Evolutionary conservation across 495 filamentous ascomycete genomes (phyloP).

Genomic region (Glarea lozoyensis): DNA sequence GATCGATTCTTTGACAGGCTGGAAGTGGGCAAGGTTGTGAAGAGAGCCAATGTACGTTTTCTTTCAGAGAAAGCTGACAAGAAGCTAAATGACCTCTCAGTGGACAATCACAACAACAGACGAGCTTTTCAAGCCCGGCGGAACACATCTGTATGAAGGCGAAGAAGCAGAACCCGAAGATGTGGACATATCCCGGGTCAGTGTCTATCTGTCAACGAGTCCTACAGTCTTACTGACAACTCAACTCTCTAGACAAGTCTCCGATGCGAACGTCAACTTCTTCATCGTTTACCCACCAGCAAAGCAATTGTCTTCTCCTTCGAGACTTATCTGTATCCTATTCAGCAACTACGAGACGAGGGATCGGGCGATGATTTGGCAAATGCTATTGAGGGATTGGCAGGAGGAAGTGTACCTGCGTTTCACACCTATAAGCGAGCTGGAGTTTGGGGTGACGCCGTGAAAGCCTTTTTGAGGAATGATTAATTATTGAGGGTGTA

Average conservation of each 20-base stretch:
- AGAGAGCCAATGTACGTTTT: slow-evolving; percentile 41
- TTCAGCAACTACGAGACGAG: slow-evolving; percentile 60
- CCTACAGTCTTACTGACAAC: slow-evolving; percentile 1
- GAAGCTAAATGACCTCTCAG: slow-evolving; percentile 19
- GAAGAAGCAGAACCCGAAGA: slow-evolving; percentile 32
- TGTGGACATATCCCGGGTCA: slow-evolving; percentile 8
- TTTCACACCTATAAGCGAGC: slow-evolving; percentile 64
- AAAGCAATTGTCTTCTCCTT: slow-evolving; percentile 65
- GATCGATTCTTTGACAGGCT: slow-evolving; percentile 62
- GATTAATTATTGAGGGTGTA: too few relatives aligned
- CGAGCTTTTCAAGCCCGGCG: slow-evolving; percentile 44
- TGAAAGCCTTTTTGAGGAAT: slow-evolving; percentile 48
- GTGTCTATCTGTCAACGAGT: neutral
- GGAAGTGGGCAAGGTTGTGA: slow-evolving; percentile 44
- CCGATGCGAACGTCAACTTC: slow-evolving; percentile 67
- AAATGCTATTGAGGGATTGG: slow-evolving; percentile 63
- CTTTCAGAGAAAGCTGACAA: too few relatives aligned
- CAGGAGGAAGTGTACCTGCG: slow-evolving; percentile 53
- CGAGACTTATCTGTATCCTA: slow-evolving; percentile 69
- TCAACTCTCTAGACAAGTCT: slow-evolving; percentile 36
- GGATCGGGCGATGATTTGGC: slow-evolving; percentile 57
- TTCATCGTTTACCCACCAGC: slow-evolving; percentile 61
- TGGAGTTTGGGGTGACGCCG: slow-evolving; percentile 55
- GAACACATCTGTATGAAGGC: slow-evolving; percentile 38
- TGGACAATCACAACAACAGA: slow-evolving; percentile 57